Conservation (phyloP, 768 basidiomycete genomes). For the Lactarius psammicola region DNA sequence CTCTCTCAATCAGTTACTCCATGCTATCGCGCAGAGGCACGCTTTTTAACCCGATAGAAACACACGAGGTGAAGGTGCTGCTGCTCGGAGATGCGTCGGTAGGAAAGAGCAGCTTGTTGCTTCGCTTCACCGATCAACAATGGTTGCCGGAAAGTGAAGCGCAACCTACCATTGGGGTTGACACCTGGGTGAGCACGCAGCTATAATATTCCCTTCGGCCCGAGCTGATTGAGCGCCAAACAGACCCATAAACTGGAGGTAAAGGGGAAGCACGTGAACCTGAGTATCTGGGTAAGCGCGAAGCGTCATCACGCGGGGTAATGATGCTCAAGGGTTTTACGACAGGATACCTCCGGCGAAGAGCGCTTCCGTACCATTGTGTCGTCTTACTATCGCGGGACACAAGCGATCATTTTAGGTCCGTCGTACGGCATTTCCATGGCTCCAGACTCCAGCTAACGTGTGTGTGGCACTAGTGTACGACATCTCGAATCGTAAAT, state of each 20-base stretch:
- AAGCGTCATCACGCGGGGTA: not conserved
- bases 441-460: not conserved
- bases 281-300: conserved; percentile 87
- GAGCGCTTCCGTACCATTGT: conserved; percentile 95
- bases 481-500: conserved; percentile 87
- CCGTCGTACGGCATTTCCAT: not conserved
- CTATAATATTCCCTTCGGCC: not conserved
- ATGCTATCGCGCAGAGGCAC: not conserved
- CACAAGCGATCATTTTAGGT: conserved; percentile 78
- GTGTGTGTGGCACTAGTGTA: conserved; percentile 57
- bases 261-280: conserved; percentile 78
- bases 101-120: conserved; percentile 84
- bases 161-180: conserved; percentile 78
- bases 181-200: conserved; percentile 63
- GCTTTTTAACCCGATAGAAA: conserved; percentile 28
- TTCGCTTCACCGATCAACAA: conserved; percentile 92
- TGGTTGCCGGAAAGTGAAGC: conserved; percentile 89
- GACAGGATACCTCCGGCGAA: conserved; percentile 89
- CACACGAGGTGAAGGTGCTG: conserved; percentile 76
- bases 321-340: conserved; percentile 11
- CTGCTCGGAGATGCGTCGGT: conserved; percentile 85
- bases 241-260: conserved; percentile 91
- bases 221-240: not conserved
- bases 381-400: conserved; percentile 87
- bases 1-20: not conserved